These are phyloP conservation scores for Cladosporium sp. DNA, from an alignment of 2,329 filamentous ascomycete species.

Conservation along the genomic window DNA sequence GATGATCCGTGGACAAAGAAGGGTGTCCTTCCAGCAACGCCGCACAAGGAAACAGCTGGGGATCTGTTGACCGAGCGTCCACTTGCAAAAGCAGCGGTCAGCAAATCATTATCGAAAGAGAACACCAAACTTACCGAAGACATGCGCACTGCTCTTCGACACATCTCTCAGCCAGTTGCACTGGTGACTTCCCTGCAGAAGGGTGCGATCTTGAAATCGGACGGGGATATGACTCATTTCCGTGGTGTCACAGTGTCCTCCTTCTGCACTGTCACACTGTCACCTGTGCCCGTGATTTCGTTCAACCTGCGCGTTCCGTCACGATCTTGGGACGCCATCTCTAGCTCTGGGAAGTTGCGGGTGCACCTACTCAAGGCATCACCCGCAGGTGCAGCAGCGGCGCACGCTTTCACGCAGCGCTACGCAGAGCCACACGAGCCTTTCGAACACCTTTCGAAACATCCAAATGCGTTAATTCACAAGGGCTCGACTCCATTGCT, in stretches of 20 bases:
- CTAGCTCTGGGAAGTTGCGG: conserved; percentile 39
- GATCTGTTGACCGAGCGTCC: too few relatives aligned
- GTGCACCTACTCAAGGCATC: conserved; percentile 46
- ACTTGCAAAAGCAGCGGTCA: too few relatives aligned
- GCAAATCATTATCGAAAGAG: too few relatives aligned
- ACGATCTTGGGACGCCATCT: conserved; percentile 52
- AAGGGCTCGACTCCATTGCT: neutral
- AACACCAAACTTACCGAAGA: conserved; percentile 1
- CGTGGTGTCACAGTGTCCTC: conserved; percentile 59
- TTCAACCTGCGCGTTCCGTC: conserved; percentile 59
- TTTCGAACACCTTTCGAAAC: conserved; percentile 16
- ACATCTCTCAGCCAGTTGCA: conserved; percentile 54
- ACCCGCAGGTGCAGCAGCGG: conserved; percentile 27
- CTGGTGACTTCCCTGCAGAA: conserved; percentile 45
- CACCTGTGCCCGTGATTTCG: conserved; percentile 53
- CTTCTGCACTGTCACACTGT: conserved; percentile 55
- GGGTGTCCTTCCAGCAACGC: neutral
- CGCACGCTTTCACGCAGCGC: conserved; percentile 29
- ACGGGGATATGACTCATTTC: conserved; percentile 9
- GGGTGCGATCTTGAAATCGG: too few relatives aligned
- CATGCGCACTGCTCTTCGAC: conserved; percentile 34
- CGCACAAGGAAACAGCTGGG: conserved; percentile 6
- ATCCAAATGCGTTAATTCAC: neutral
- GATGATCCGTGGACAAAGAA: too few relatives aligned
- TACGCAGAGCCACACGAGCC: conserved; percentile 20